Evolutionary conservation across 441 rosid species (phyloP).

Genomic region (Bocquillonia castaneifolia): DNA sequence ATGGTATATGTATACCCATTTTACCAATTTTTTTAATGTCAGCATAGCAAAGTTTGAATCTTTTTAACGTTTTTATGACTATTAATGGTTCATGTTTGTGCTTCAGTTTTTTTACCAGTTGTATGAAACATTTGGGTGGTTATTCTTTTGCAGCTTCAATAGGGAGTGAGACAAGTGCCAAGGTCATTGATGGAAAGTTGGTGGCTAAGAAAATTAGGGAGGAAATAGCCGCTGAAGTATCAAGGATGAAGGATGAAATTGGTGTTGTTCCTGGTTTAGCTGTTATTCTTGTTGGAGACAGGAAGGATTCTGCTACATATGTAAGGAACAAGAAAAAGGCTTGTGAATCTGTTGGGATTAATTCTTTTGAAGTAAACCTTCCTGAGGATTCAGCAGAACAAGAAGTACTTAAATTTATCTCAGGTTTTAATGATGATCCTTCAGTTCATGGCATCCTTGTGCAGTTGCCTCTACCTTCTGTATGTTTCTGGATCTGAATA

Average conservation of each 20-base stretch:
- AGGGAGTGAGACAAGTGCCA: constrained; percentile 38
- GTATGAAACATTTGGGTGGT: no score
- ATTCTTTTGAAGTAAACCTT: constrained; percentile 56
- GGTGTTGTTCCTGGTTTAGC: constrained; percentile 80
- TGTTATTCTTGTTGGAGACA: constrained; percentile 74
- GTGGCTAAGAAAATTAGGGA: constrained; percentile 66
- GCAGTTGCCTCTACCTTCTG: constrained; percentile 76
- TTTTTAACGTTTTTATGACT: no score
- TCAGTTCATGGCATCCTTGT: constrained; percentile 89
- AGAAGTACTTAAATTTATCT: constrained; percentile 55
- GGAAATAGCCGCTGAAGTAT: constrained; percentile 57
- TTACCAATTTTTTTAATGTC: no score
- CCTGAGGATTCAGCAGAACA: constrained; percentile 54
- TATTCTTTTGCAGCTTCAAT: constrained; percentile 31
- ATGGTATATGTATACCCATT: no score
- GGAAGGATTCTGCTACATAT: constrained; percentile 81
- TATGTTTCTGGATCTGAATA: constrained; percentile 30
- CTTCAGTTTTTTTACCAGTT: no score
- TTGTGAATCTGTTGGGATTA: constrained; percentile 75
- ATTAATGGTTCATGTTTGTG: no score
- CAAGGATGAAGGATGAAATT: constrained; percentile 62
- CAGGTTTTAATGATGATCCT: constrained; percentile 56
- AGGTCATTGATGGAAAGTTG: constrained; percentile 70
- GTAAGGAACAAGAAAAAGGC: constrained; percentile 88
- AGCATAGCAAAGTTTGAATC: no score